Evolutionary conservation across 805 yeast species (phyloP).

Genomic region (Metschnikowia chrysomelidarum): DNA sequence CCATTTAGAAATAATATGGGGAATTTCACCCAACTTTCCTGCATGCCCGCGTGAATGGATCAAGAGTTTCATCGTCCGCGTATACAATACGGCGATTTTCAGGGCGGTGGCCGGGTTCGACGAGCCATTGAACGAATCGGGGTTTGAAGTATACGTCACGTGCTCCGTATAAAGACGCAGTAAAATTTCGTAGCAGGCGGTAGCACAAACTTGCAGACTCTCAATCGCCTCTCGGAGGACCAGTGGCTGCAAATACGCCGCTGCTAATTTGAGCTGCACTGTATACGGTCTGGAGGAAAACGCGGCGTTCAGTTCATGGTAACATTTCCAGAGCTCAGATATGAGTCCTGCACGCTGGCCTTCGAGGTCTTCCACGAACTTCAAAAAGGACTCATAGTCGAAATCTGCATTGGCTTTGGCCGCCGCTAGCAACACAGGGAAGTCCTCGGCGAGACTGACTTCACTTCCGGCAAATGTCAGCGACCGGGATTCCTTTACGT

Average conservation of each 20-base stretch:
- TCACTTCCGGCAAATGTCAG: conserved; percentile 11
- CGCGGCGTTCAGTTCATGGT: conserved; percentile 22
- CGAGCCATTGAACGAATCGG: conserved; percentile 20
- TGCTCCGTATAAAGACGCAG: conserved; percentile 14
- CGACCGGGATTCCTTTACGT: conserved; percentile 21
- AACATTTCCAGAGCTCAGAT: conserved; percentile 36
- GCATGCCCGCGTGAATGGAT: conserved; percentile 29
- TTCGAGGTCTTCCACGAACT: conserved; percentile 23
- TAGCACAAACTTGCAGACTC: conserved; percentile 11
- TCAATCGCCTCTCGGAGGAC: conserved; percentile 4
- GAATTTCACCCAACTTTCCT: conserved; percentile 28
- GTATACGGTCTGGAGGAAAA: conserved; percentile 27
- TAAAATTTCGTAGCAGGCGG: conserved; percentile 24
- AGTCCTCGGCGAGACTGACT: conserved; percentile 6
- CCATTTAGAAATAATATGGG: conserved; percentile 38
- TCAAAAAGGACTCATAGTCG: conserved; percentile 38
- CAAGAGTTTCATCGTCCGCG: conserved; percentile 24
- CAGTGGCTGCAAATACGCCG: conserved; percentile 22
- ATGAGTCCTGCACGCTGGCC: conserved; percentile 27
- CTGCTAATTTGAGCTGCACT: conserved; percentile 22
- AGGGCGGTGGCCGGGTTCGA: conserved; percentile 3
- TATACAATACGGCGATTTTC: conserved; percentile 16
- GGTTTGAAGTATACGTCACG: conserved; percentile 13
- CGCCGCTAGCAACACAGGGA: conserved; percentile 20
- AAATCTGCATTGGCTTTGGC: conserved; percentile 34